Evolutionary conservation across 164 flowering plant species (phyloP), one percentile per base, ranked within the genome.

Genomic region (Umbilicus rupestris): DNA sequence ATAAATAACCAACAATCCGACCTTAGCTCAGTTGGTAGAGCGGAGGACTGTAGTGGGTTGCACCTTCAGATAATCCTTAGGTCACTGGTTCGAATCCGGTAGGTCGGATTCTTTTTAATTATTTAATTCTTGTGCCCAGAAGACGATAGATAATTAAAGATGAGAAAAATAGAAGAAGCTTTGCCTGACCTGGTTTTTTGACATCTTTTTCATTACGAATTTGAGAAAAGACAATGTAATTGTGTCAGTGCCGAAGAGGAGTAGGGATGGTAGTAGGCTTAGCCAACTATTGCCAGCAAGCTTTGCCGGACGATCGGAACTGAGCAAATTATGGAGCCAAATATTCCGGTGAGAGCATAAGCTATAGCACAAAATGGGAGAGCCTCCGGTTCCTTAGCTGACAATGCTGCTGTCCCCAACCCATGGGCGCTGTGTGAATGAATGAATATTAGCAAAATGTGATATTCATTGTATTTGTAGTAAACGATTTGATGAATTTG

Each of bases 291-390:
- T 11, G 94, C 83, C 42, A 90, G 77, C 74, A 94, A 77, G 79
- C 98, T 94, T 71, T 87, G 94, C 72, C 97, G 79, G 16, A 90
- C 88, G 33, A 76, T 75, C 17, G 98, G 97, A 68, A 90, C 73
- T 3, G 97, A 87, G 77, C 98, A 90, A 62, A 93, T 65, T 68
- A 94, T 52, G 37, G 96, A 94, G 58, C 96, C 97, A 73, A 90
- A 89, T 46, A 94, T 89, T 7, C 97, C 98, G 10, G 90, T 94
- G 15, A 94, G 85, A 2, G 87, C 97, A 76, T 90, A 94, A 46
- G 98, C 98, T 73, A 90, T 94, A 65, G 98, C 98, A 64, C 97
- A 94, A 50, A 94, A 94, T 29, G 98, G 97, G 57, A 93, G 97
- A 63, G 98, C 97, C 79, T 93, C 98, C 2, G 98, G 97, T 78